Percentiles rank a stretch among this genome's conserved stretches.
Evolutionary conservation across 768 basidiomycete genomes (phyloP).

Genomic region (Pleurotus sapidus): DNA sequence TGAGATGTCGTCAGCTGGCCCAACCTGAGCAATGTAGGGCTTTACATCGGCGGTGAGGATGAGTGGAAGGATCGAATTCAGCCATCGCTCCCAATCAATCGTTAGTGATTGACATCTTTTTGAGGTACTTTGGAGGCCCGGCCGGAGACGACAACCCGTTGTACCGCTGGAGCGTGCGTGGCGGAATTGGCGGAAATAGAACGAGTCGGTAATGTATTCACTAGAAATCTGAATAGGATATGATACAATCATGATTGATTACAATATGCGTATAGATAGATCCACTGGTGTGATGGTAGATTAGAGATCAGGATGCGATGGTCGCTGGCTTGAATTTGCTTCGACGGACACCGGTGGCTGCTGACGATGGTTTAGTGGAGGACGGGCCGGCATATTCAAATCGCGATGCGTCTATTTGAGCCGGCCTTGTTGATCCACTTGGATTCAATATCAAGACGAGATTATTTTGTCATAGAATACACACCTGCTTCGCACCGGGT

Average conservation of each 20-base stretch:
- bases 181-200: not conserved
- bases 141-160: not conserved
- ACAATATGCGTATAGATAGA: not conserved
- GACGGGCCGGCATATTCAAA: not conserved
- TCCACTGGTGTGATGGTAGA: not conserved
- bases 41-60: constrained; percentile 73
- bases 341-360: not conserved
- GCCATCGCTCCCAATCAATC: constrained; percentile 17
- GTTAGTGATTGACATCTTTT: not conserved
- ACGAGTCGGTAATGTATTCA: not conserved
- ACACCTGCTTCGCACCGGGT: constrained; percentile 13
- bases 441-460: not conserved
- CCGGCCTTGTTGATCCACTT: not conserved
- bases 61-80: constrained; percentile 56
- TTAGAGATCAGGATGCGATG: not conserved
- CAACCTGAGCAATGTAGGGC: constrained; percentile 6
- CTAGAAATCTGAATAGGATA: not conserved
- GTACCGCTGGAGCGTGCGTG: not conserved
- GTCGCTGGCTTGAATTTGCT: not conserved
- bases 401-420: not conserved
- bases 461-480: not conserved
- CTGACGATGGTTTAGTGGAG: not conserved
- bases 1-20: constrained; percentile 5
- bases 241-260: not conserved
- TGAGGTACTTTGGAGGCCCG: not conserved